These are phyloP conservation scores for Chlorella sorokiniana DNA, from an alignment of 139 green algal species.

Conservation along the genomic window DNA sequence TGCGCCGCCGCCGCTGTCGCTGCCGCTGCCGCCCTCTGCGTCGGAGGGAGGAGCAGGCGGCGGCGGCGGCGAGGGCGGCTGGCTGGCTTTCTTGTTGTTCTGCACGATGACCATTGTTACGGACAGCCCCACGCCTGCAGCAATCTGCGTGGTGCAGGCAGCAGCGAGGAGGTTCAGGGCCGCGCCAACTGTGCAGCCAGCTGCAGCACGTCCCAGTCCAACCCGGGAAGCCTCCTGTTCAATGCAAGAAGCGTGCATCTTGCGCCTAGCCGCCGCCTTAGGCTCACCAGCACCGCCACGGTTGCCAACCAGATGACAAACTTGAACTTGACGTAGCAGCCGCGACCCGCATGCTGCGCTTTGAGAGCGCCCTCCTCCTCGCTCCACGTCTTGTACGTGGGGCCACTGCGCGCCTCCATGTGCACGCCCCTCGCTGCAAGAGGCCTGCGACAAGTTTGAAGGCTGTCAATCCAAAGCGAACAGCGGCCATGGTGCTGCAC, in stretches of 20 bases:
- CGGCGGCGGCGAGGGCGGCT: background rate
- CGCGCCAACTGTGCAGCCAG: too few relatives aligned
- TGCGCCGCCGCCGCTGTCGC: background rate
- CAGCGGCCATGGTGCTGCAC: too few relatives aligned
- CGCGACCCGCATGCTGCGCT: background rate
- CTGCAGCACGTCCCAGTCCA: too few relatives aligned
- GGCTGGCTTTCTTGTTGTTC: background rate
- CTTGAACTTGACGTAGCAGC: constrained; percentile 34
- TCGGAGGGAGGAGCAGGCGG: background rate
- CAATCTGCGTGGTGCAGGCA: background rate
- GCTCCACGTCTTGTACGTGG: background rate
- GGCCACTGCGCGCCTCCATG: background rate
- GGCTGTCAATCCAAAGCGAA: too few relatives aligned
- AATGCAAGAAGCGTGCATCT: background rate
- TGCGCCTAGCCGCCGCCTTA: background rate
- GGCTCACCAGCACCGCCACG: constrained; percentile 1
- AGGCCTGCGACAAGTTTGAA: background rate
- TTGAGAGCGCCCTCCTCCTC: constrained; percentile 1
- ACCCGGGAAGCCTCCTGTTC: background rate
- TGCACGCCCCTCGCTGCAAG: background rate
- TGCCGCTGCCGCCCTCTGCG: background rate
- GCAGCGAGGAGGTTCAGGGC: too few relatives aligned
- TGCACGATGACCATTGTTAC: constrained; percentile 28
- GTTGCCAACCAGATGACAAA: constrained; percentile 32
- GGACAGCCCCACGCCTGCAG: constrained; percentile 23